phyloP scores from a whole-genome alignment of 768 basidiomycete species.

The Dacryopinax primogenitus region DNA sequence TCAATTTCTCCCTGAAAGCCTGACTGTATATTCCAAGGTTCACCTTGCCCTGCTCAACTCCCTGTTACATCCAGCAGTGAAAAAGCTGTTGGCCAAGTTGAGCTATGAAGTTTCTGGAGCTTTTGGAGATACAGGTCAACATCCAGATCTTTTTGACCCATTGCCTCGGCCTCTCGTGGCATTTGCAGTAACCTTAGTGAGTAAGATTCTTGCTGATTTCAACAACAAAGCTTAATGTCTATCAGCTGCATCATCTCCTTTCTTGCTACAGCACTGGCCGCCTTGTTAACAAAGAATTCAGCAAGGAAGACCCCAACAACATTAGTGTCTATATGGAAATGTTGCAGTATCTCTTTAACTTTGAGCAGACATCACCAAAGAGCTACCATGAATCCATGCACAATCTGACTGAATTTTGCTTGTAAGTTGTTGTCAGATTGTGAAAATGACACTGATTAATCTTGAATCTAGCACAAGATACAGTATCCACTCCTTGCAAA shows the following conservation, averaged over 20 bases:
- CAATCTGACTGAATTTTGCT: neutral
- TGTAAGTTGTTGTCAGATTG: too few species aligned
- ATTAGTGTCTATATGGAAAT: neutral
- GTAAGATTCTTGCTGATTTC: too few species aligned
- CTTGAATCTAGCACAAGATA: too few species aligned
- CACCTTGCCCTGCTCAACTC: neutral
- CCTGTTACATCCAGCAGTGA: neutral
- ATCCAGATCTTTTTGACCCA: neutral
- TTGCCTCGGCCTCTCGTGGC: neutral
- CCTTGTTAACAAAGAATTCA: neutral
- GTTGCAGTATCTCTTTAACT: neutral
- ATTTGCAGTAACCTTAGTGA: neutral
- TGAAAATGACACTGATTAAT: too few species aligned
- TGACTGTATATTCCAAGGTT: neutral
- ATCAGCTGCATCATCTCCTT: neutral
- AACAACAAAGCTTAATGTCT: too few species aligned
- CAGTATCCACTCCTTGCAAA: too few species aligned
- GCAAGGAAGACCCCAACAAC: neutral
- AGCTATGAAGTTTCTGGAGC: neutral
- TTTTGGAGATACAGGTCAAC: neutral
- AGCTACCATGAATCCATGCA: neutral
- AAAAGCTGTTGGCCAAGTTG: neutral
- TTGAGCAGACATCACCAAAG: neutral
- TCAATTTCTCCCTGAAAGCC: neutral
- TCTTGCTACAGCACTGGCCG: neutral